Base-by-base conservation (phyloP, 106 monocot genomes). In the Platanthera guangdongensis region DNA sequence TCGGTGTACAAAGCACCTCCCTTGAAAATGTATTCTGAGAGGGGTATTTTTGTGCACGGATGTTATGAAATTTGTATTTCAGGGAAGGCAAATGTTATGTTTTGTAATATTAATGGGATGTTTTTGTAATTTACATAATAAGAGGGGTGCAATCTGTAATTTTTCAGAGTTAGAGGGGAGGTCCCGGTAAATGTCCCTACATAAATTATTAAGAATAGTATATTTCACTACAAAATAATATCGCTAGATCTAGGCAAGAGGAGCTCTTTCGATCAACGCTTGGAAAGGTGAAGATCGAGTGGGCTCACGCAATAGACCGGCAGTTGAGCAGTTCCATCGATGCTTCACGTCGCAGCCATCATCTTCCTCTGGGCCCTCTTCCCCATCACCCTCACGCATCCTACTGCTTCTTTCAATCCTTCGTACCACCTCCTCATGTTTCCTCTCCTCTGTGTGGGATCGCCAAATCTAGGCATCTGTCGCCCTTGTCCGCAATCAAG, bases 201-300 rank as follows among this genome's bases (percentile, higher is more conserved):
- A 25, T 25, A 25, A 25, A 25, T 25, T 25, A 25, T 25, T 25
- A 25, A 25, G 0, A 25, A 25, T 25, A 25, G 25, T 25, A 25
- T 25, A 25, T 25, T 25, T 25, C 25, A 25, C 25, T 25, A 25
- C 0, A 25, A 25, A 25, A 25, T 25, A 25, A 25, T 25, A 25
- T 25, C 25, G 25, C 25, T 25, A 25, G 25, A 25, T 25, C 0
- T 0, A 79, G 30, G 1, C 25, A 25, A 25, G 64, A 83, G 22
- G 74, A 74, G 11, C 78, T 85, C 30, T 85, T 85, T 52, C 85
- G 78, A 6, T 81, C 85, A 39, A 81, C 85, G 14, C 85, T 81
- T 51, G 85, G 84, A 52, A 85, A 85, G 75, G 85, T 85, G 80
- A 85, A 85, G 81, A 81, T 85, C 70, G 85, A 85, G 18, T 52